Evolutionary conservation across 805 yeast species (phyloP), one percentile per base, ranked within the genome.

Genomic region (Candida multigemmis): DNA sequence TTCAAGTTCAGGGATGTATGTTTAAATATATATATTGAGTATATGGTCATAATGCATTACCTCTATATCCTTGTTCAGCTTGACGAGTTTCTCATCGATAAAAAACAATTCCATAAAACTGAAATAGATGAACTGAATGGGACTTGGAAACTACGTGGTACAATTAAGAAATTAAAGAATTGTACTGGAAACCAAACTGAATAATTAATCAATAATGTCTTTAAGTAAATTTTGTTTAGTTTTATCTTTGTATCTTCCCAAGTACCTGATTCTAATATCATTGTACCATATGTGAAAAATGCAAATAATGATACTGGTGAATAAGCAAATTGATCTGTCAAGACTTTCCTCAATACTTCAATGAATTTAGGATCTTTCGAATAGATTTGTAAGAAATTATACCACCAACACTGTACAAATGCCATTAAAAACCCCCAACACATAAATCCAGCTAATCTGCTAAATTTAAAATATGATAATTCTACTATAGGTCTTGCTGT

Each of bases 91-190:
- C 82, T 65, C 69, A 83, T 74, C 0, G 94, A 85, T 26, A 89
- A 58, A 56, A 81, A 87, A 28, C 96, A 86, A 48, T 91, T 89
- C 97, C 98, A 89, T 19, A 89, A 57, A 12, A 89, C 93, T 16
- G 94, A 89, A 5, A 91, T 62, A 12, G 56, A 82, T 6, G 91
- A 79, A 30, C 93, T 77, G 49, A 91, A 89, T 0, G 96, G 96
- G 4, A 89, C 94, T 52, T 89, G 97, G 39, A 75, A 70, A 33
- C 65, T 65, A 33, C 73, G 63, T 2, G 89, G 89, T 52, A 82
- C 69, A 2, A 78, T 44, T 29, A 77, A 59, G 40, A 82, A 82
- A 42, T 82, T 82, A 36, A 81, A 58, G 36, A 82, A 75, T 41
- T 82, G 93, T 12, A 80, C 86, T 7, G 82, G 71, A 28, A 84